These are phyloP conservation scores for Aspergillus fructus DNA, from an alignment of 2,329 filamentous ascomycete species.

Conservation along the genomic window DNA sequence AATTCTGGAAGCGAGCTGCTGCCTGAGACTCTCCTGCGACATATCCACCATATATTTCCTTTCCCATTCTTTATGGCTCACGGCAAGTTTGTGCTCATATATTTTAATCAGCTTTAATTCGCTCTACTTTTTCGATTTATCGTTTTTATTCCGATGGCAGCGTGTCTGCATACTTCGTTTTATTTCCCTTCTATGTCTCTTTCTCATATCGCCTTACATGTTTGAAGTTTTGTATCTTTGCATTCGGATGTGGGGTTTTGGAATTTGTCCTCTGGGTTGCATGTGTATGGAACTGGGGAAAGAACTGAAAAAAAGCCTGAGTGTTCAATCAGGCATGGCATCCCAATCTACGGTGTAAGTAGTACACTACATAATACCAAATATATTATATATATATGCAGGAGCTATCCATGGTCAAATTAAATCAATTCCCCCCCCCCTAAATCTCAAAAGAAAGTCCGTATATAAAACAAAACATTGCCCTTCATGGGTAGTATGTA, in stretches of 20 bases:
- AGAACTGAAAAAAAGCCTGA: background rate
- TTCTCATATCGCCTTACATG: background rate
- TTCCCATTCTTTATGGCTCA: background rate
- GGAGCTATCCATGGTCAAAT: background rate
- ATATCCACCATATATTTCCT: background rate
- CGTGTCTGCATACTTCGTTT: background rate
- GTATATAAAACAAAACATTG: background rate
- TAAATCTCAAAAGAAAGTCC: background rate
- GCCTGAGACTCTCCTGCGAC: slow-evolving; percentile 2
- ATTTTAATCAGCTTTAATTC: background rate
- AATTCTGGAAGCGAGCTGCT: slow-evolving; percentile 67
- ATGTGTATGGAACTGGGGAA: background rate
- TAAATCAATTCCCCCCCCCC: background rate
- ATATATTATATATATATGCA: background rate
- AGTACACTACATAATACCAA: background rate
- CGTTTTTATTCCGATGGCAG: background rate
- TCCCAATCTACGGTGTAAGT: background rate
- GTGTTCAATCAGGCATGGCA: background rate
- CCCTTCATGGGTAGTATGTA: background rate
- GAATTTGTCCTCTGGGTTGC: background rate
- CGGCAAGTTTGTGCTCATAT: background rate
- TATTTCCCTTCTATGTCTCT: background rate
- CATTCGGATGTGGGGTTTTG: slow-evolving; percentile 5
- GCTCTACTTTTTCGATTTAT: background rate
- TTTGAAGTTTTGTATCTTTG: background rate